A percentile compares a stretch with the other conserved stretches of the same genome.
These are phyloP conservation scores for Colletotrichum acutatum DNA, from an alignment of 2,329 filamentous ascomycete species.

Conservation along the genomic window DNA sequence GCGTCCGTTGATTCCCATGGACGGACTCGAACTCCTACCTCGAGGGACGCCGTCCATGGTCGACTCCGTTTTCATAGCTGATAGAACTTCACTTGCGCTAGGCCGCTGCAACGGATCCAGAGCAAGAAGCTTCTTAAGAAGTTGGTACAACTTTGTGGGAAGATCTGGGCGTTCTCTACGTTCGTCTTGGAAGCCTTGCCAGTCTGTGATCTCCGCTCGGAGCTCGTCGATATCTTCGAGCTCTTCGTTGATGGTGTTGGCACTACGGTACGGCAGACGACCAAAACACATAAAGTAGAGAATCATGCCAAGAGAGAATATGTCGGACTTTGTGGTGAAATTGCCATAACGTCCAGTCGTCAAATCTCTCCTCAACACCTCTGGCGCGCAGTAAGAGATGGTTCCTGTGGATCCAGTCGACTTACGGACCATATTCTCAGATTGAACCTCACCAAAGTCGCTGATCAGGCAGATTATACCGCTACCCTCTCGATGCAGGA, in stretches of 20 bases:
- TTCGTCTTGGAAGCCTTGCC: slow-evolving; percentile 88
- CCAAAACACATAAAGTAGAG: slow-evolving; percentile 98
- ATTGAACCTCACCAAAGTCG: slow-evolving; percentile 97
- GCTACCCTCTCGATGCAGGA: slow-evolving; percentile 81
- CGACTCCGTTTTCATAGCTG: slow-evolving; percentile 77
- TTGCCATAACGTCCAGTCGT: slow-evolving; percentile 82
- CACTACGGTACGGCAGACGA: slow-evolving; percentile 83
- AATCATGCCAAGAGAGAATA: slow-evolving; percentile 99
- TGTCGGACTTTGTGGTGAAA: slow-evolving; percentile 96
- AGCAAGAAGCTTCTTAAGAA: slow-evolving; percentile 84
- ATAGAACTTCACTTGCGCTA: slow-evolving; percentile 85
- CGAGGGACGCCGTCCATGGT: slow-evolving; percentile 55
- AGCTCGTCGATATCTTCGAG: slow-evolving; percentile 90
- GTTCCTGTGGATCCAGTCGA: slow-evolving; percentile 95
- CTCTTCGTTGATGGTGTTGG: slow-evolving; percentile 89
- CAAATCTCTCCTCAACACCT: slow-evolving; percentile 79
- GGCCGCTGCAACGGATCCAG: slow-evolving; percentile 82
- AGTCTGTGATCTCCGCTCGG: slow-evolving; percentile 85
- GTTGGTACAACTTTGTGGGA: slow-evolving; percentile 85
- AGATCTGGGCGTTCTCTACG: slow-evolving; percentile 81
- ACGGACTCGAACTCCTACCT: slow-evolving; percentile 46
- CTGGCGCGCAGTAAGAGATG: slow-evolving; percentile 96
- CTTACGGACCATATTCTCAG: slow-evolving; percentile 81
- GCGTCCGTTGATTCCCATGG: slow-evolving; percentile 53
- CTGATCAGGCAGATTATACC: slow-evolving; percentile 88